phyloP scores from a whole-genome alignment of 2,329 filamentous ascomycete genomes.

The Chrysoporthe deuterocubensis region DNA sequence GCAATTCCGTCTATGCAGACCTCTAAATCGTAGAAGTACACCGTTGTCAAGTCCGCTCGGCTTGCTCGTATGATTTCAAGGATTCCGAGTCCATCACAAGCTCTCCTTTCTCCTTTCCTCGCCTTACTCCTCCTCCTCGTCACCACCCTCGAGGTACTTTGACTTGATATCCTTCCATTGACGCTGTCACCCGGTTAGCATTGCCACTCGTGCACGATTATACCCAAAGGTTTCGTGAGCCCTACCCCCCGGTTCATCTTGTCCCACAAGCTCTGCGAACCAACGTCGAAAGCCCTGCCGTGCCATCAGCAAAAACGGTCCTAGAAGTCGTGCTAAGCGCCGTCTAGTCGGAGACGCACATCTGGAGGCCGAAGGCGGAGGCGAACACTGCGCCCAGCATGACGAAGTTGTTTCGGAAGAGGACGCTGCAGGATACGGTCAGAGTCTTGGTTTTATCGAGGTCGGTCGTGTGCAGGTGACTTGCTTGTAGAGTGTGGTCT shows the following conservation, averaged over 20 bases:
- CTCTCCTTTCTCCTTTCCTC: conserved; percentile 7
- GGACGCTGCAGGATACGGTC: conserved; percentile 57
- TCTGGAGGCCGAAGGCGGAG: conserved; percentile 87
- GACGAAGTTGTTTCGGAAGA: conserved; percentile 85
- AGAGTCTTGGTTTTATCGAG: conserved; percentile 8
- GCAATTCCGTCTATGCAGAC: conserved; percentile 25
- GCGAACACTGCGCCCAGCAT: conserved; percentile 88
- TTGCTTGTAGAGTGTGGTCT: conserved; percentile 34
- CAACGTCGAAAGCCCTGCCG: conserved; percentile 78
- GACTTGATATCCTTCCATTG: conserved; percentile 99
- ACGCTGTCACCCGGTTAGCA: conserved; percentile 62
- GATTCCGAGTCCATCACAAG: neutral
- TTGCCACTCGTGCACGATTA: conserved; percentile 50
- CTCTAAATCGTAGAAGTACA: conserved; percentile 29
- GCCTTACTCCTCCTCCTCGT: conserved; percentile 62
- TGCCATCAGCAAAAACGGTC: conserved; percentile 12
- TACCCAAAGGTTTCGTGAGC: conserved; percentile 49
- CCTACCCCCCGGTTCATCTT: conserved; percentile 74
- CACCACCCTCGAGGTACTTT: conserved; percentile 75
- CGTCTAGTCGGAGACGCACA: conserved; percentile 64
- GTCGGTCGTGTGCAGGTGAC: conserved; percentile 19
- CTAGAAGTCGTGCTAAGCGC: conserved; percentile 19
- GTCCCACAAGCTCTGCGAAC: conserved; percentile 89
- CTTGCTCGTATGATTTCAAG: neutral
- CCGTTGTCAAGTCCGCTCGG: conserved; percentile 1